Base-by-base conservation (phyloP, 2,329 filamentous ascomycete genomes). In the Akanthomyces lecanii region DNA sequence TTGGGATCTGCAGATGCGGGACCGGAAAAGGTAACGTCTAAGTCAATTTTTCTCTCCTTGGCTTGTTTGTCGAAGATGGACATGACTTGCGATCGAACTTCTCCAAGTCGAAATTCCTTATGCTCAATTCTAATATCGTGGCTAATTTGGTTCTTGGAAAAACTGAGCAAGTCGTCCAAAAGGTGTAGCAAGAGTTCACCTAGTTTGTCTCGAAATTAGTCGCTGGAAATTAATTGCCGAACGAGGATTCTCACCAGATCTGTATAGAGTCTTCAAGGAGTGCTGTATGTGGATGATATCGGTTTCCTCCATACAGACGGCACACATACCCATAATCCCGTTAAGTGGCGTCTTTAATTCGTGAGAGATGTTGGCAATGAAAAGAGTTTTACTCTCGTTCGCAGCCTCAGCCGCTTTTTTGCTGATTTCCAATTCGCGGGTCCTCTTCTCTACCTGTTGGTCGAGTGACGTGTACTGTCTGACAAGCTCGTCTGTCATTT, bases 301-400 rank as follows among this genome's bases (percentile, higher is more conserved):
- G 55, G 92, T 88, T 73, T 97, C 92, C 66, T 92, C 90, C 91
- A 97, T 95, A 74, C 91, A 95, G 0, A 97, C 89, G 0, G 92
- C 90, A 68, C 89, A 93, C 89, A 97, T 95, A 64, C 95, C 95
- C 70, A 99, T 81, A 55, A 98, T 97, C 14, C 94, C 95, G 71
- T 98, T 98, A 63, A 98, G 82, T 0, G 95, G 95, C 1, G 95
- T 99, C 72, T 97, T 96, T 42, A 99, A 81, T 74, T 98, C 85
- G 69, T 88, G 86, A 1, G 86, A 89, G 57, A 98, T 97, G 70
- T 98, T 98, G 21, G 95, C 95, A 66, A 99, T 96, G 77, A 98
- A 98, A 10, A 98, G 81, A 0, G 95, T 98, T 78, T 99, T 99
- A 81, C 91, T 96, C 76, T 97, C 91, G 69, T 97, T 97, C 4